A percentile compares a stretch with the other conserved stretches of the same genome.
Conservation (phyloP, 225 moss, liverwort and hornwort genomes). For the Pseudoscleropodium purum region DNA sequence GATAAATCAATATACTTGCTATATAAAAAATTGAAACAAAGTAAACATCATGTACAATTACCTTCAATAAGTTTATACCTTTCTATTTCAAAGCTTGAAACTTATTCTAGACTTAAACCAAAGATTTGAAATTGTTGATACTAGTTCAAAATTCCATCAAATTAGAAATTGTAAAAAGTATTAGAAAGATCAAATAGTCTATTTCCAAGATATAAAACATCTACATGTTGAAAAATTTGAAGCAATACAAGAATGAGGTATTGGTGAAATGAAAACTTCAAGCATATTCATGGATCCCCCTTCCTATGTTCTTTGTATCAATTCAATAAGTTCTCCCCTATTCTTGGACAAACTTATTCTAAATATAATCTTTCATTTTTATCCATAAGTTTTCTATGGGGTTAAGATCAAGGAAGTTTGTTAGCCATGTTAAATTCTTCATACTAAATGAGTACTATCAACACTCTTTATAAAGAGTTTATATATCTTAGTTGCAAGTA, state of each 20-base stretch:
- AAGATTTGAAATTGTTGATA: not conserved
- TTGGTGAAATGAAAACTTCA: not conserved
- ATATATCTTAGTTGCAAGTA: not conserved
- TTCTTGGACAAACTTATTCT: not conserved
- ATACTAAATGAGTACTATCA: not conserved
- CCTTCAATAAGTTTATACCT: not conserved
- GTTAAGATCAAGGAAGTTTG: not conserved
- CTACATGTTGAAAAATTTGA: not conserved
- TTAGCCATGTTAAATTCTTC: accelerated
- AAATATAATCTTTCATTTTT: not conserved
- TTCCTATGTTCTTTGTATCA: too few relatives aligned
- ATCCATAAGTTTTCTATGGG: not conserved
- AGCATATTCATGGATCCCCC: not conserved
- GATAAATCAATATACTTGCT: not conserved
- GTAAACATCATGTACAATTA: accelerated
- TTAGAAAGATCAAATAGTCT: not conserved
- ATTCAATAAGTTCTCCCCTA: too few relatives aligned
- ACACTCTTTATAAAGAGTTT: not conserved
- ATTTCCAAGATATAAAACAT: not conserved
- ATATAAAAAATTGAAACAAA: not conserved
- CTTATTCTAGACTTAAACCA: not conserved
- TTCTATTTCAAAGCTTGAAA: not conserved
- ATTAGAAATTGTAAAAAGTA: not conserved
- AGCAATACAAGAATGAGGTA: not conserved
- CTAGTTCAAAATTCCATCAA: not conserved